These are phyloP conservation scores for Cercospora canescens DNA, from an alignment of 2,329 filamentous ascomycete genomes.

Conservation along the genomic window DNA sequence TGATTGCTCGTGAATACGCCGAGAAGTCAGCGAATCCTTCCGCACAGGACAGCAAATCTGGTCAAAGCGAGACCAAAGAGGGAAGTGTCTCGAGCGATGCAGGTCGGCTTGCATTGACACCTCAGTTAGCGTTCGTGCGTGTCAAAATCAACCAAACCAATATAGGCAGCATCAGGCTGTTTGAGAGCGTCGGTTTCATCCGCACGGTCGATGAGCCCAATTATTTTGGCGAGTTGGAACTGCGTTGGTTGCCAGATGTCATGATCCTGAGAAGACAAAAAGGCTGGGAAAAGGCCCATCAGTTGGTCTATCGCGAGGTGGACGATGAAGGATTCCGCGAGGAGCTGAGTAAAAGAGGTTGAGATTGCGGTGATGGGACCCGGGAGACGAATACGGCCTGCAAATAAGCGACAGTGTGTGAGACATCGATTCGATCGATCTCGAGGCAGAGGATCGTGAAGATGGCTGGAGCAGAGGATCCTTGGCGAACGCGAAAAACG, in stretches of 20 bases:
- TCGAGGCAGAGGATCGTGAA: neutral
- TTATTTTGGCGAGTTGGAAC: constrained; percentile 69
- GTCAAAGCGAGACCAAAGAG: neutral
- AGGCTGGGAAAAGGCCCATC: constrained; percentile 19
- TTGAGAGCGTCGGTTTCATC: constrained; percentile 60
- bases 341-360: neutral
- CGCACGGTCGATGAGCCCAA: constrained; percentile 53
- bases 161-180: constrained; percentile 57
- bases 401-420: too few species aligned
- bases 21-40: constrained; percentile 11
- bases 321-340: neutral
- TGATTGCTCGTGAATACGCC: constrained; percentile 44
- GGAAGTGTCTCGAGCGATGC: neutral
- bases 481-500: constrained; percentile 9
- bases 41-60: constrained; percentile 19
- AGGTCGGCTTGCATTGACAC: neutral
- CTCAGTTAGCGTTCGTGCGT: constrained; percentile 49
- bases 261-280: constrained; percentile 14
- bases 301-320: constrained; percentile 15
- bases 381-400: too few species aligned
- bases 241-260: constrained; percentile 42
- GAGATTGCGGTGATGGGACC: too few species aligned
- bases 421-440: neutral
- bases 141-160: constrained; percentile 65
- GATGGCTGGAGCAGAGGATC: neutral